These are phyloP conservation scores for Sporobolomyces phaffii DNA, from an alignment of 768 basidiomycete species.

Conservation along the genomic window DNA sequence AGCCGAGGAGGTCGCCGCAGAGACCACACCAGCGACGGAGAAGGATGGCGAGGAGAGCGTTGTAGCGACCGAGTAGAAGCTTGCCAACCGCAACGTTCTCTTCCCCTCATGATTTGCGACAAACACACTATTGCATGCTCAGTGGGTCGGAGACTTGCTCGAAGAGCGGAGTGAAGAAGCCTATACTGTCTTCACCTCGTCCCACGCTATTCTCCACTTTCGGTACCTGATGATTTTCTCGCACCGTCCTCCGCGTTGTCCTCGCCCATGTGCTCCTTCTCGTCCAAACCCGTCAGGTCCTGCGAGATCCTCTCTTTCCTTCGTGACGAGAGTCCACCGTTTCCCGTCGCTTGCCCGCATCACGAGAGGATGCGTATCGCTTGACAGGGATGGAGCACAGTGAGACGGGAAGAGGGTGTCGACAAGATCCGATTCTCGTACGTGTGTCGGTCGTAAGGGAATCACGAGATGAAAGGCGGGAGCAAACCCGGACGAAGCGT, in stretches of 20 bases:
- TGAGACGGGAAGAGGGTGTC: conserved; percentile 41
- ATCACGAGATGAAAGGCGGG: conserved; percentile 70
- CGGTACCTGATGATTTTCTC: conserved; percentile 59
- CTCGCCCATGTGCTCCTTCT: conserved; percentile 50
- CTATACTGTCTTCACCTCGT: too few relatives aligned
- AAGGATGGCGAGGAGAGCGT: not conserved
- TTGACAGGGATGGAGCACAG: not conserved
- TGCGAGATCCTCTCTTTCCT: conserved; percentile 7
- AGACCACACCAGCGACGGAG: not conserved
- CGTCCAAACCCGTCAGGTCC: conserved; percentile 29
- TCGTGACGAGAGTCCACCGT: not conserved
- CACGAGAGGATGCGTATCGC: too few relatives aligned
- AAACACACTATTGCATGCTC: too few relatives aligned
- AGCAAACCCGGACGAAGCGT: not conserved
- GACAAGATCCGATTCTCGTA: conserved; percentile 58
- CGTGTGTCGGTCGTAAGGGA: conserved; percentile 57
- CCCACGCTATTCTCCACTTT: too few relatives aligned
- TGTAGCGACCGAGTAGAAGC: too few relatives aligned
- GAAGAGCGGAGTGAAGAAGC: too few relatives aligned
- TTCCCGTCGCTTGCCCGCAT: conserved; percentile 4
- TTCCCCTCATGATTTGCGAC: too few relatives aligned
- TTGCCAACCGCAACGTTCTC: too few relatives aligned
- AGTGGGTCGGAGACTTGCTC: not conserved
- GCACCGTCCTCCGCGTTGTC: too few relatives aligned
- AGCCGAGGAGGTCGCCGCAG: not conserved